These are phyloP conservation scores for Nissolia schottii DNA, from an alignment of 306 rosid species.

Conservation along the genomic window DNA sequence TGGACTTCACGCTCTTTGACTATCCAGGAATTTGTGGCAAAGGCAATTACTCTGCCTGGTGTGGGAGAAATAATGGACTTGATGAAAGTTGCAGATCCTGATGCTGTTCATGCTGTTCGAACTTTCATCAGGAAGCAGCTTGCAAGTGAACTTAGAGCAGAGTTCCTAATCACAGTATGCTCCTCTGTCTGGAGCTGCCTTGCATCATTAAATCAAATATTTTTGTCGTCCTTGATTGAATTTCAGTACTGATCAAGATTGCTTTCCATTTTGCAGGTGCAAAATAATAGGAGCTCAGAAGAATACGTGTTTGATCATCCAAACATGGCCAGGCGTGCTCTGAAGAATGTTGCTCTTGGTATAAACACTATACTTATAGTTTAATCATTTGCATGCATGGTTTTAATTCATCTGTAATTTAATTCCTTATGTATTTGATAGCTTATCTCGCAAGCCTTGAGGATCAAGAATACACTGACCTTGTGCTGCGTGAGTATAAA, in stretches of 20 bases:
- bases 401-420: slow-evolving; percentile 14
- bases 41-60: slow-evolving; percentile 94
- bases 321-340: slow-evolving; percentile 85
- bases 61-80: slow-evolving; percentile 98
- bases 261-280: slow-evolving; percentile 48
- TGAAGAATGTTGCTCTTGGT: slow-evolving; percentile 92
- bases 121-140: slow-evolving; percentile 82
- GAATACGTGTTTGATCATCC: slow-evolving; percentile 67
- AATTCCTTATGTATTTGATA: slow-evolving; percentile 25
- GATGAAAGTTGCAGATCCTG: slow-evolving; percentile 98
- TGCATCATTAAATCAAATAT: slow-evolving; percentile 8
- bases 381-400: slow-evolving; percentile 19
- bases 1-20: slow-evolving; percentile 12
- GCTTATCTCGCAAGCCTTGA: slow-evolving; percentile 80
- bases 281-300: slow-evolving; percentile 66
- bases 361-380: slow-evolving; percentile 5
- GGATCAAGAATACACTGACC: slow-evolving; percentile 47
- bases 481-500: slow-evolving; percentile 63
- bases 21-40: slow-evolving; percentile 84
- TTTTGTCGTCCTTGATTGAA: slow-evolving; percentile 1
- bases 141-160: slow-evolving; percentile 70
- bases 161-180: slow-evolving; percentile 64
- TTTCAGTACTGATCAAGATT: neutral
- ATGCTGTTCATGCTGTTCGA: slow-evolving; percentile 89
- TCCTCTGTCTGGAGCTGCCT: slow-evolving; percentile 21